Evolutionary conservation across 176 grass and related monocot genomes (phyloP).

Genomic region (Tillandsia fasciculata): DNA sequence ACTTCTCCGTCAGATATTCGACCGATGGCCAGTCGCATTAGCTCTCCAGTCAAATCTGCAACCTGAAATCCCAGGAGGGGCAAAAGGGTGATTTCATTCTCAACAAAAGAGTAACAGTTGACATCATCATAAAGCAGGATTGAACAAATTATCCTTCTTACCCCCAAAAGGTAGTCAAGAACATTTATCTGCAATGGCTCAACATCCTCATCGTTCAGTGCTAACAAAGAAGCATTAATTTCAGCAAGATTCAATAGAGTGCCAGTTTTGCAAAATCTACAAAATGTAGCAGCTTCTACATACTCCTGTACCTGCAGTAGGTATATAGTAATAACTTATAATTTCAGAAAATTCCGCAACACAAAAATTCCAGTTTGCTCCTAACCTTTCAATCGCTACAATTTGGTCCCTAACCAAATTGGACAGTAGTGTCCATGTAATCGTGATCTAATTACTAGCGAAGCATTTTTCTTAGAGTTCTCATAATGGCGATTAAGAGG

Average conservation of each 20-base stretch:
- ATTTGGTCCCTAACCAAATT: no score
- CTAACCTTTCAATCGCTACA: no score
- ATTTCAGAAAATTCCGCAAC: no score
- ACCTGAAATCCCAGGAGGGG: constrained; percentile 48
- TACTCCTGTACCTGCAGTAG: constrained; percentile 85
- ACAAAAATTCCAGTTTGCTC: no score
- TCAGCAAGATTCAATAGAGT: constrained; percentile 77
- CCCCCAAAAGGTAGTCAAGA: constrained; percentile 91
- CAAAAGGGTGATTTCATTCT: constrained; percentile 15
- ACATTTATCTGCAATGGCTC: constrained; percentile 91
- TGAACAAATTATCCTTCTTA: constrained; percentile 27
- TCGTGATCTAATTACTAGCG: no score
- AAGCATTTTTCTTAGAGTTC: no score
- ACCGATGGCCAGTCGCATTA: constrained; percentile 96
- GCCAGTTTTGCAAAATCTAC: constrained; percentile 86
- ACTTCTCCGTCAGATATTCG: constrained; percentile 95
- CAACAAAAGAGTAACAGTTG: neutral
- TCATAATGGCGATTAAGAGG: no score
- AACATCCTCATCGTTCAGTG: constrained; percentile 50
- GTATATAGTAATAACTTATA: neutral
- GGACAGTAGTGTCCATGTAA: no score
- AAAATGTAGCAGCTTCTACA: constrained; percentile 83
- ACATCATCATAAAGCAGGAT: neutral
- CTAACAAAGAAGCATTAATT: constrained; percentile 83
- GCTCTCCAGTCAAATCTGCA: constrained; percentile 94